Evolutionary conservation across 805 yeast genomes (phyloP).

Genomic region (Zygotorulaspora florentina): DNA sequence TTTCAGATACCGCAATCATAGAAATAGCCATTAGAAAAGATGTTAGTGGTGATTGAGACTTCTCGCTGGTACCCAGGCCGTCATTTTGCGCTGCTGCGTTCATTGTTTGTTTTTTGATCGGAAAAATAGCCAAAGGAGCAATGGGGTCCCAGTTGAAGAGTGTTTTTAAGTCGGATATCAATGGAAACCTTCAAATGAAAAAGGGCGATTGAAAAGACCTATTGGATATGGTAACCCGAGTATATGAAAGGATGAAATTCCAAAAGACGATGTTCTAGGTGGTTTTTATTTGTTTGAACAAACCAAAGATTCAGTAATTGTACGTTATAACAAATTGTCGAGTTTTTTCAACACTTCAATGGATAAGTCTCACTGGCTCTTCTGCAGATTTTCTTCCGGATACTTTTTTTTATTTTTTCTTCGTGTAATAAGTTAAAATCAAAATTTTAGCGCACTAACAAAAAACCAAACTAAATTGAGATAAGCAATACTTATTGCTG

Average conservation of each 20-base stretch:
- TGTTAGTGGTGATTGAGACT: conserved; percentile 18
- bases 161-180: no score
- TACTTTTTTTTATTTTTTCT: neutral
- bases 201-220: no score
- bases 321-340: no score
- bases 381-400: neutral
- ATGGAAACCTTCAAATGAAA: no score
- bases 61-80: conserved; percentile 1
- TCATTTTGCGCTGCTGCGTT: conserved; percentile 2
- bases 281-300: no score
- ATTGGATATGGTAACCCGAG: neutral
- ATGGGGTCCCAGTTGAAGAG: no score
- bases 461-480: neutral
- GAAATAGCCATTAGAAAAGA: conserved; percentile 76
- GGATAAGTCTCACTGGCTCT: no score
- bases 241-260: no score
- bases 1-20: conserved; percentile 93
- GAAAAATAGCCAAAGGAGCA: no score
- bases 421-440: neutral
- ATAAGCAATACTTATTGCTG: neutral
- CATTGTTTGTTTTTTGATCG: neutral
- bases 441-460: neutral
- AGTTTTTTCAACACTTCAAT: neutral
- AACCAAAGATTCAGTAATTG: no score
- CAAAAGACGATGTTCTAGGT: no score